Evolutionary conservation across 768 basidiomycete genomes (phyloP).

Genomic region (Russula sp.): DNA sequence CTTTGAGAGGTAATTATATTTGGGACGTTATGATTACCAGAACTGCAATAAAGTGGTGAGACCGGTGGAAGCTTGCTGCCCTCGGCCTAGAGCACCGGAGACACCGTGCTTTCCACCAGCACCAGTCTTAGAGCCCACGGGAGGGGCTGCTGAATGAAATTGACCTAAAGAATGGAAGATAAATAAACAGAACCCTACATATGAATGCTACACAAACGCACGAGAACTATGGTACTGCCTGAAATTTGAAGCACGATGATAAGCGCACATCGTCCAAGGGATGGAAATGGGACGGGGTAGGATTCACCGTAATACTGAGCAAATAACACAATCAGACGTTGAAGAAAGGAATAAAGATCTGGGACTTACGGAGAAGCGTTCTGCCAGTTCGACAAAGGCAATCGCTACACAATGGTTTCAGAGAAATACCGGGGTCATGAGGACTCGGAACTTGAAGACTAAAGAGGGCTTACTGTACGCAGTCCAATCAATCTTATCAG

Average conservation of each 20-base stretch:
- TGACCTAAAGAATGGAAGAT: conserved; percentile 23
- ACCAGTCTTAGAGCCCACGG: conserved; percentile 31
- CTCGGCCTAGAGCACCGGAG: conserved; percentile 32
- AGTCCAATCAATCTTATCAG: conserved; percentile 32
- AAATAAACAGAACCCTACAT: background rate
- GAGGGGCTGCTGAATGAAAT: conserved; percentile 35
- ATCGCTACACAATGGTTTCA: conserved; percentile 28
- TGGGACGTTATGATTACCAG: conserved; percentile 29
- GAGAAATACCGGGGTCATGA: background rate
- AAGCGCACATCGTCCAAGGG: background rate
- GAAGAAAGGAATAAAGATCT: background rate
- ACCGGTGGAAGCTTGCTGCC: conserved; percentile 32
- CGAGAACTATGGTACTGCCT: conserved; percentile 27
- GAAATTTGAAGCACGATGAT: background rate
- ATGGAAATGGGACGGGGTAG: background rate
- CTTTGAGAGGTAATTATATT: conserved; percentile 19
- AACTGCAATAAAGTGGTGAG: conserved; percentile 34
- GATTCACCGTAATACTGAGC: conserved; percentile 28
- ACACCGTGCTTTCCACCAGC: conserved; percentile 29
- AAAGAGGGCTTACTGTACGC: conserved; percentile 21
- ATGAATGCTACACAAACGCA: conserved; percentile 7
- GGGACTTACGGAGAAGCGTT: conserved; percentile 34
- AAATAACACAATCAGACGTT: conserved; percentile 9
- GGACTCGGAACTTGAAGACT: no score
- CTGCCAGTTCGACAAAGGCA: conserved; percentile 35